A percentile compares a stretch with the other conserved stretches of the same genome.
phyloP scores from a whole-genome alignment of 2,329 filamentous ascomycete species.

The Penicillium sclerotigenum region DNA sequence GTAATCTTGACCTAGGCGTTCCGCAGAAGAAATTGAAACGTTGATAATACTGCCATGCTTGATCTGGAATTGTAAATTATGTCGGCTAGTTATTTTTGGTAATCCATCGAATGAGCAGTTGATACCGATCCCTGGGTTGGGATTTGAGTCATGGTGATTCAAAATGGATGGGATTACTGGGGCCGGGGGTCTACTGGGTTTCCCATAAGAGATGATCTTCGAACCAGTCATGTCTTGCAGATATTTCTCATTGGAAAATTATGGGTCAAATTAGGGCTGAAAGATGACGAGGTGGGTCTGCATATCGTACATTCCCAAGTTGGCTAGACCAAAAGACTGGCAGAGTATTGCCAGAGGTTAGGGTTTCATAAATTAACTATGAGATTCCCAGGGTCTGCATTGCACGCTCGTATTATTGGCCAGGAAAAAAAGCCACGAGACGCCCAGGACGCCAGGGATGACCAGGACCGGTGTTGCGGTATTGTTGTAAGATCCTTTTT shows the following conservation, averaged over 20 bases:
- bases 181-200: slow-evolving; percentile 3
- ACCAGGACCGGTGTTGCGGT: background rate
- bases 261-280: slow-evolving; percentile 7
- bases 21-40: slow-evolving; percentile 9
- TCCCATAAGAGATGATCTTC: slow-evolving; percentile 10
- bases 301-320: background rate
- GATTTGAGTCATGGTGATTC: slow-evolving; percentile 14
- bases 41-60: slow-evolving; percentile 16
- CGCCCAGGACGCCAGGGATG: background rate
- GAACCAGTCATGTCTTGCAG: background rate
- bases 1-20: slow-evolving; percentile 12
- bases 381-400: background rate
- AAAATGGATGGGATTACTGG: slow-evolving; percentile 4
- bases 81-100: slow-evolving; percentile 2
- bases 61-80: background rate
- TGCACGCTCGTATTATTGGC: background rate
- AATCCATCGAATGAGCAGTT: background rate
- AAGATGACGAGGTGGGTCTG: background rate
- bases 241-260: background rate
- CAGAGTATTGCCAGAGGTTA: background rate
- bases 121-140: background rate
- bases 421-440: background rate
- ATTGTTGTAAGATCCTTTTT: background rate
- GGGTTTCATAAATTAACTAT: background rate
- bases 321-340: background rate